These are phyloP conservation scores for Acanthamoeba lenticulata DNA, from an alignment of 208 protist genomes.

Conservation along the genomic window DNA sequence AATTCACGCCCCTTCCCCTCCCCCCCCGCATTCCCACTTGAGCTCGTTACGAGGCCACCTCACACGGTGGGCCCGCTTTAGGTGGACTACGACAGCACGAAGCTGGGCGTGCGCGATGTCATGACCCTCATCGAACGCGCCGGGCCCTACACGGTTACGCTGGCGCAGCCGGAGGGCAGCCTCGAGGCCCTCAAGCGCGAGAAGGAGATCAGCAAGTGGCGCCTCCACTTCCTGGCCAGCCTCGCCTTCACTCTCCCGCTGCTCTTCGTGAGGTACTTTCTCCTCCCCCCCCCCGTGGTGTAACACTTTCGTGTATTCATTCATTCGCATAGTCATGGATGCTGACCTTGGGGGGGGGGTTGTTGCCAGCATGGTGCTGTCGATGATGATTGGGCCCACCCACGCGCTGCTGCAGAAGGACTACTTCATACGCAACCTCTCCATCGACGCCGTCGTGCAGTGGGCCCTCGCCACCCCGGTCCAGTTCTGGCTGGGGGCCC, in stretches of 20 bases:
- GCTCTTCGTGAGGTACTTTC: neutral
- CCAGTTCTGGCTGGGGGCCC: constrained; percentile 52
- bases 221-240: neutral
- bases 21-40: neutral
- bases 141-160: neutral
- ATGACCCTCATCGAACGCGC: neutral
- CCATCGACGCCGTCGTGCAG: constrained; percentile 65
- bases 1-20: too few relatives aligned
- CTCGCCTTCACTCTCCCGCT: neutral
- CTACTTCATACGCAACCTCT: constrained; percentile 28
- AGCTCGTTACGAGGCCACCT: neutral
- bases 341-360: neutral
- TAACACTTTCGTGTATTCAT: neutral
- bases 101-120: neutral
- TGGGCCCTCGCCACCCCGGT: constrained; percentile 70
- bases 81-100: neutral
- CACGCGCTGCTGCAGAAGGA: too few relatives aligned
- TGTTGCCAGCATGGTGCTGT: neutral
- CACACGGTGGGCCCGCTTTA: neutral
- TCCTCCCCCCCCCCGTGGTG: too few relatives aligned
- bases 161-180: neutral
- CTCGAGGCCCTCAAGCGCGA: neutral
- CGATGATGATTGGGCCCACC: neutral
- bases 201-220: neutral
- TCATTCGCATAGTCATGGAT: too few relatives aligned